Base-by-base conservation (phyloP, 2,329 filamentous ascomycete species). In the Microdochium bolleyi region DNA sequence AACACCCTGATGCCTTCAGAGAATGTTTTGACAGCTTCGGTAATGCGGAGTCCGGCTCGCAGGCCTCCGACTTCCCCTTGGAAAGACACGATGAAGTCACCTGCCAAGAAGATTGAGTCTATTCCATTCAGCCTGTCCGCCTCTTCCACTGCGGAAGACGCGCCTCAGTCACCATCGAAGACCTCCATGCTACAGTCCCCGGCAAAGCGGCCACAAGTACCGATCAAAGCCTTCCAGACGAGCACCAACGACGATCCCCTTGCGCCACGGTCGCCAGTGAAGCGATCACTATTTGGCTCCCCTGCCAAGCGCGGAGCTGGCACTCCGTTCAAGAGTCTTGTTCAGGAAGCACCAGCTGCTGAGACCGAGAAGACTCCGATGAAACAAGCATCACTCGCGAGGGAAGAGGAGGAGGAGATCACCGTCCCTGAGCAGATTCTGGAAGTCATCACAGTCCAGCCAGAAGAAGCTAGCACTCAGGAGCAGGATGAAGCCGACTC, bases 61-160 rank as follows among this genome's bases (percentile, higher is more conserved):
- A 73, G 80, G 25, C 71, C 73, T 9, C 73, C 78, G 1, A 60
- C 73, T 4, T 78, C 79, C 1, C 76, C 81, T 0, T 72, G 69
- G 57, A 83, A 78, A 59, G 80, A 82, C 24, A 67, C 73, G 0
- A 68, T 84, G 62, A 80, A 73, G 56, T 79, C 78, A 1, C 80
- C 82, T 0, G 77, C 82, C 1, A 81, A 79, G 61, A 70, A 73
- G 34, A 62, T 72, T 48, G 90, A 79, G 0, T 66, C 64, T 1
- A 48, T 67, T 53, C 55, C 62, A 25, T 53, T 64, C 30, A 55
- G 67, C 60, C 49, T 61, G 56, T 56, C 65, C 52, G 52, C 61
- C 54, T 54, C 66, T 59, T 25, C 54, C 56, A 19, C 60, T 58
- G n/a, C 62, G 55, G 13, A 62, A 55, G 2, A 65, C 52, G 48